Base-by-base conservation (phyloP, 371 early-diverging fungal species). In the Actinomucor elegans region DNA sequence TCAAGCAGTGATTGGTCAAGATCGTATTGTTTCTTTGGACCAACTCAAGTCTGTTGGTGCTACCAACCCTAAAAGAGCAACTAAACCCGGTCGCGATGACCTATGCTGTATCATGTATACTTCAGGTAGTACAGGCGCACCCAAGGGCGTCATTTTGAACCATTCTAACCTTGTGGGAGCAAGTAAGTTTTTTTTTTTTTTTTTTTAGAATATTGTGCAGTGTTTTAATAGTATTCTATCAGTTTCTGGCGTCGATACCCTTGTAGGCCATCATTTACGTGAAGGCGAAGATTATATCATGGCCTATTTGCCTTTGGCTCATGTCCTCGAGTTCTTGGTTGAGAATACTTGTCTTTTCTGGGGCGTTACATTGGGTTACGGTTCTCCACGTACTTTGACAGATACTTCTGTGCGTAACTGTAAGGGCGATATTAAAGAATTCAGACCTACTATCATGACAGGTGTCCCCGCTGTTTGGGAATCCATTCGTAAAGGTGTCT, bases 391-490 rank as follows among this genome's bases (percentile, higher is more conserved):
- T 43, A 90, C 90, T 0, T 74, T 92, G 38, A 85, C 87, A 28
- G 68, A 71, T 54, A 85, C 85, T 7, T 83, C 85, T 36, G 86
- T 87, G 21, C 85, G 90, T 55, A 80, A 88, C 54, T 86, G 93
- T 61, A 50, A 59, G 23, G 72, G 72, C 33, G 96, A 94, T 67
- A 81, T 93, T 53, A 73, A 83, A 44, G 91, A 86, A 54, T 77
- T 91, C 53, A 72, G 72, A 20, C 96, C 96, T 8, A 86, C 89
- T 23, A 67, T 94, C 31, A 77, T 96, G 72, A 75, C 86, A 15
- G 90, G 90, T 48, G 89, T 94, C 3, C 88, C 90, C 35, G 87
- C 83, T 34, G 88, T 90, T 2, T 89, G 90, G 90, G 87, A 88
- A 58, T 77, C 83, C 9, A 87, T 93, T 57, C 81, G 88, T 28